phyloP scores from a whole-genome alignment of 78 protist species.

The Dictyostelium brefeldianum region DNA sequence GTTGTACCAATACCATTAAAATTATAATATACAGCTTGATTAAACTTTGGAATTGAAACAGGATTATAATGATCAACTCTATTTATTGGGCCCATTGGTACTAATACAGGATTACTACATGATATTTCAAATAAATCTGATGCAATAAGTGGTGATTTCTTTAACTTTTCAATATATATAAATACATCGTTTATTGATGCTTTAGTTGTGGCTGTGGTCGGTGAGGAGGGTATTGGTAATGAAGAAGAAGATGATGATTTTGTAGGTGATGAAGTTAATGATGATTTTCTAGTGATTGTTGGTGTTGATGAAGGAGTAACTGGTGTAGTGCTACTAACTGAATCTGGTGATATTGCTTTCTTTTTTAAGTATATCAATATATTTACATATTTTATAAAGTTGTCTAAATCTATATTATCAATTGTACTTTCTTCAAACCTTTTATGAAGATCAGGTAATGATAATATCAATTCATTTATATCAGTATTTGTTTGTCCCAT shows the following conservation, averaged over 20 bases:
- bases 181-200: constrained; percentile 9
- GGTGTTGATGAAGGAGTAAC: background rate
- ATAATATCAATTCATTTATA: background rate
- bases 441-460: background rate
- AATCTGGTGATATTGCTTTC: background rate
- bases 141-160: constrained; percentile 37
- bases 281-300: background rate
- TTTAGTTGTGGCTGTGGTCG: background rate
- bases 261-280: background rate
- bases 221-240: background rate
- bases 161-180: constrained; percentile 37
- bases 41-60: constrained; percentile 22
- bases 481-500: background rate
- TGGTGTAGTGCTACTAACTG: background rate
- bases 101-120: background rate
- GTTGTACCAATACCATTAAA: background rate
- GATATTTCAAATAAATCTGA: constrained; percentile 53
- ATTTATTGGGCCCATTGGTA: constrained; percentile 8
- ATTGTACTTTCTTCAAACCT: constrained; percentile 27
- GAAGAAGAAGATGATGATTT: background rate
- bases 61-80: constrained; percentile 60
- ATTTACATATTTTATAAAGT: constrained; percentile 41
- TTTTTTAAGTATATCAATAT: constrained; percentile 10
- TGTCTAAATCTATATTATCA: background rate
- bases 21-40: constrained; percentile 39